Evolutionary conservation across 2,329 filamentous ascomycete species (phyloP).

Genomic region (Phialocephala subalpina): DNA sequence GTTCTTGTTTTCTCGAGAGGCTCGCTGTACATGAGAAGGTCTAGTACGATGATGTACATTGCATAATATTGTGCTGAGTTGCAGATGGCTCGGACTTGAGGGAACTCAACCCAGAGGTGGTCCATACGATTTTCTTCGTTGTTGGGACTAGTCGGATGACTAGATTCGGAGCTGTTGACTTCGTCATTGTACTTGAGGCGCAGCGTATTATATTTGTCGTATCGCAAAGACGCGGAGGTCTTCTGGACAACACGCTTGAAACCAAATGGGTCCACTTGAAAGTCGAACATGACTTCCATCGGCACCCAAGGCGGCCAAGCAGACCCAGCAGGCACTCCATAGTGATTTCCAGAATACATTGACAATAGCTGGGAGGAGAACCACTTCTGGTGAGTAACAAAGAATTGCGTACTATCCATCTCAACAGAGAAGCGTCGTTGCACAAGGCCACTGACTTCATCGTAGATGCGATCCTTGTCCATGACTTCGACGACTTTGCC

Average conservation of each 20-base stretch:
- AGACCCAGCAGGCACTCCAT: conserved; percentile 84
- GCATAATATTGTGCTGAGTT: conserved; percentile 98
- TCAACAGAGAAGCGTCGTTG: conserved; percentile 93
- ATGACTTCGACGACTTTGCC: conserved; percentile 97
- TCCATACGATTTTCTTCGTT: conserved; percentile 84
- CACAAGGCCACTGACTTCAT: conserved; percentile 93
- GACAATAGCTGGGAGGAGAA: conserved; percentile 86
- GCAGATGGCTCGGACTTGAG: conserved; percentile 91
- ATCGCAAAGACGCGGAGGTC: conserved; percentile 91
- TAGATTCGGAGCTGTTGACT: conserved; percentile 66
- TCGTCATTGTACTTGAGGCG: conserved; percentile 98
- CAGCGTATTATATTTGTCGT: conserved; percentile 97
- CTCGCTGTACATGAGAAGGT: conserved; percentile 95
- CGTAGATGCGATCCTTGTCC: conserved; percentile 92
- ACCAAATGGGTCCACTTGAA: conserved; percentile 91
- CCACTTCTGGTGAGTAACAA: conserved; percentile 93
- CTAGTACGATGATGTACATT: conserved; percentile 96
- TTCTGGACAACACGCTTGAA: conserved; percentile 97
- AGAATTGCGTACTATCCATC: conserved; percentile 98
- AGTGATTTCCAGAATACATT: conserved; percentile 93
- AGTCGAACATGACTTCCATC: conserved; percentile 98
- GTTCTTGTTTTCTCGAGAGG: conserved; percentile 96
- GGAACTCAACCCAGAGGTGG: conserved; percentile 96
- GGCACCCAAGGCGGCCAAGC: conserved; percentile 99
- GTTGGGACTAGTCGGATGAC: conserved; percentile 58